Conservation (phyloP, 192 early-diverging fungal genomes). For the Dispira simplex region DNA sequence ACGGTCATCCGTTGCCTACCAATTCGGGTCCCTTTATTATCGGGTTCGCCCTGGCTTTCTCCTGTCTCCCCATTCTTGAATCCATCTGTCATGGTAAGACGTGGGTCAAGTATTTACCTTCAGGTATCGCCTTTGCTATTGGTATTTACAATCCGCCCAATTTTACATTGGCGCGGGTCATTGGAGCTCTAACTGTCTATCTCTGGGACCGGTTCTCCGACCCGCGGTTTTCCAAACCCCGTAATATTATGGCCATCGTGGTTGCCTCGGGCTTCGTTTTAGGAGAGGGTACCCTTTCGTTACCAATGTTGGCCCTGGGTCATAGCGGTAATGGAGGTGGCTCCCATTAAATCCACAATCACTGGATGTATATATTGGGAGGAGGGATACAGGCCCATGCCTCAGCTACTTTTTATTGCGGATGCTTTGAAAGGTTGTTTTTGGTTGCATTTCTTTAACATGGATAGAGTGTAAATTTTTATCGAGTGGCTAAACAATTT, state of each 20-base stretch:
- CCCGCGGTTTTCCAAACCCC: slow-evolving; percentile 16
- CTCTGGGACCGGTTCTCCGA: slow-evolving; percentile 23
- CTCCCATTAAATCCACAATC: neutral
- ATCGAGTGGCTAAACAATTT: no score
- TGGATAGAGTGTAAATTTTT: no score
- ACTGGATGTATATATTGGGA: no score
- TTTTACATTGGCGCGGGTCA: slow-evolving; percentile 51
- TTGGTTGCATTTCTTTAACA: no score
- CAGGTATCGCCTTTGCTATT: slow-evolving; percentile 63
- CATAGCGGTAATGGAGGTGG: neutral
- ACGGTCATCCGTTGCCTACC: slow-evolving; percentile 51
- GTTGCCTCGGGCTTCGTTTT: slow-evolving; percentile 59
- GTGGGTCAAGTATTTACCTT: slow-evolving; percentile 40
- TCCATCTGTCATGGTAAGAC: slow-evolving; percentile 13
- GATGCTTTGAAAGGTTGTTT: no score
- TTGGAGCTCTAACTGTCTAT: slow-evolving; percentile 37
- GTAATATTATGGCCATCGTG: slow-evolving; percentile 52
- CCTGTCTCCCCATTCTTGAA: slow-evolving; percentile 21
- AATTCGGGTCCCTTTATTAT: slow-evolving; percentile 41
- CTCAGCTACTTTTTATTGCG: no score
- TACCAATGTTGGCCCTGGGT: slow-evolving; percentile 30
- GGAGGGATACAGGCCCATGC: no score
- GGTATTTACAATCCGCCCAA: slow-evolving; percentile 68
- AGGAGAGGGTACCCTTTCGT: slow-evolving; percentile 56
- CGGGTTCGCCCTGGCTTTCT: slow-evolving; percentile 38